These are phyloP conservation scores for Backusella mclennaniae DNA, from an alignment of 192 early-diverging fungal genomes.

Conservation along the genomic window DNA sequence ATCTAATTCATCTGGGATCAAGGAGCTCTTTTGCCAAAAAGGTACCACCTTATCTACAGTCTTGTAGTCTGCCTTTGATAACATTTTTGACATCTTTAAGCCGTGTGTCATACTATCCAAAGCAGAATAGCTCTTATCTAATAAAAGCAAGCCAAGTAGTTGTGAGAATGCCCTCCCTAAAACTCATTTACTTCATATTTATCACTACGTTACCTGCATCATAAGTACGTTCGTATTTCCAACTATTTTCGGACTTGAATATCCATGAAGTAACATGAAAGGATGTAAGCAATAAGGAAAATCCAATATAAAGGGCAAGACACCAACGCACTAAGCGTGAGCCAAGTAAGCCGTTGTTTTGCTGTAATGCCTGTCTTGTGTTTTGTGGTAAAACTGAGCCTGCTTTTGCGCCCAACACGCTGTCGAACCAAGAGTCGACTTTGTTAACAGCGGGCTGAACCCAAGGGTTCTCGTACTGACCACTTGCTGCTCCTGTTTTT, in stretches of 20 bases:
- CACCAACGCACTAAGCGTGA: background rate
- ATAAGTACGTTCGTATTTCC: conserved; percentile 24
- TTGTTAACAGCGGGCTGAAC: background rate
- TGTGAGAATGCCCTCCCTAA: background rate
- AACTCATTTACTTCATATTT: background rate
- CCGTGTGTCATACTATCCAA: conserved; percentile 28
- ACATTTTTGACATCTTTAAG: conserved; percentile 34
- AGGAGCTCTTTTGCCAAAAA: conserved; percentile 34
- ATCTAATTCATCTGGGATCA: conserved; percentile 31
- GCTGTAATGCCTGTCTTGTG: background rate
- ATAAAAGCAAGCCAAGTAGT: no score
- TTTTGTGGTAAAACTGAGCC: background rate
- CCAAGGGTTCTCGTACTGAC: background rate
- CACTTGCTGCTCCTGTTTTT: background rate
- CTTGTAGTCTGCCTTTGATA: conserved; percentile 23
- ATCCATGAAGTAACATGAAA: background rate
- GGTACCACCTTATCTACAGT: conserved; percentile 25
- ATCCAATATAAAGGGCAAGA: background rate
- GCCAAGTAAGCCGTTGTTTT: background rate
- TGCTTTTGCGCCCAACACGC: background rate
- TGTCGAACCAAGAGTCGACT: conserved; percentile 1
- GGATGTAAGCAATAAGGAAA: background rate
- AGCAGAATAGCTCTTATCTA: conserved; percentile 23
- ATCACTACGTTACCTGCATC: conserved; percentile 19
- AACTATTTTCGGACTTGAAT: background rate